These are phyloP conservation scores for Hagleromyces aurorensis DNA, from an alignment of 805 yeast species.

Conservation along the genomic window DNA sequence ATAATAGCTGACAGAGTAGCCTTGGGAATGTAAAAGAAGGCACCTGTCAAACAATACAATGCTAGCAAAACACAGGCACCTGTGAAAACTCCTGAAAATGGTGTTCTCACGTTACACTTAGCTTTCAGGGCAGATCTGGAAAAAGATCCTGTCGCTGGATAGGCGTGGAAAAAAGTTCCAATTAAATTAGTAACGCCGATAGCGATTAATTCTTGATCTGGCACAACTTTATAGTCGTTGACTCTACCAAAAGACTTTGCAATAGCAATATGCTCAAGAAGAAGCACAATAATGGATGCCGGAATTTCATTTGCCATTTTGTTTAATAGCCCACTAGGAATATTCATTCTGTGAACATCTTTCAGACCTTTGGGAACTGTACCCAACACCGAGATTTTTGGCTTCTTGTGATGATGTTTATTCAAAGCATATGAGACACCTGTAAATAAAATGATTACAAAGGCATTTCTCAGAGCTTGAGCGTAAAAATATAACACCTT, in stretches of 20 bases:
- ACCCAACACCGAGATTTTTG: conserved; percentile 54
- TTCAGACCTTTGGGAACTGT: conserved; percentile 75
- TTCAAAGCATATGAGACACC: conserved; percentile 74
- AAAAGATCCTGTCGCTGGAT: conserved; percentile 94
- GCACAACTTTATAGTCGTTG: conserved; percentile 82
- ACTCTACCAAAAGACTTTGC: conserved; percentile 89
- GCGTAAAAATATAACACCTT: conserved; percentile 54
- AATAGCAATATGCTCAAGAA: conserved; percentile 89
- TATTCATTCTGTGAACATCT: conserved; percentile 63
- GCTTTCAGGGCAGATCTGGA: conserved; percentile 91
- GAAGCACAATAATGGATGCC: conserved; percentile 71
- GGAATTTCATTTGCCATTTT: conserved; percentile 74
- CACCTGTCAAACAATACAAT: conserved; percentile 70
- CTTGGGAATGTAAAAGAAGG: conserved; percentile 85
- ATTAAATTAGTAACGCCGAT: conserved; percentile 86
- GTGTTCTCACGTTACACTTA: conserved; percentile 92
- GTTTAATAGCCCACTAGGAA: conserved; percentile 51
- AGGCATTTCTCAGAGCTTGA: conserved; percentile 72
- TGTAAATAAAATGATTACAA: conserved; percentile 75
- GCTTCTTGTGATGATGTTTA: conserved; percentile 36
- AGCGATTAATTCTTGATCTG: conserved; percentile 90
- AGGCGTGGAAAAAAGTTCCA: conserved; percentile 88
- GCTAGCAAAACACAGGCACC: conserved; percentile 86
- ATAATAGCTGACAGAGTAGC: conserved; percentile 83
- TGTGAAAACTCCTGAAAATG: conserved; percentile 84